A percentile compares a stretch with the other conserved stretches of the same genome.
Conservation (phyloP, 2,329 filamentous ascomycete species). For the Phialophora chinensis region DNA sequence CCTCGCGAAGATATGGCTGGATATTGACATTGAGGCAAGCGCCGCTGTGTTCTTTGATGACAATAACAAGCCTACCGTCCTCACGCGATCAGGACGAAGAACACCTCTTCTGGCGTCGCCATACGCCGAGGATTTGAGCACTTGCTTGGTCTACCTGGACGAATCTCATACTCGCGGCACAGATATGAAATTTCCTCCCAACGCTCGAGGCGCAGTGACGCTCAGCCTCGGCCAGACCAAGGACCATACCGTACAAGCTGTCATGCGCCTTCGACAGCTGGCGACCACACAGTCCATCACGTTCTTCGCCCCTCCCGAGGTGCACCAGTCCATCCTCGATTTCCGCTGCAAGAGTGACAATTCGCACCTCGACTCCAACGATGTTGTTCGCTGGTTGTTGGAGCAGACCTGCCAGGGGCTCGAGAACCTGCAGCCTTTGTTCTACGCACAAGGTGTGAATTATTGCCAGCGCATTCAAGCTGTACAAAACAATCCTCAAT, state of each 20-base stretch:
- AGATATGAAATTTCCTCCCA: constrained; percentile 65
- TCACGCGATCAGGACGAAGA: constrained; percentile 38
- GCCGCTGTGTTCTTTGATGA: constrained; percentile 63
- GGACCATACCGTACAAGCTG: constrained; percentile 72
- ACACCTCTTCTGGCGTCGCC: constrained; percentile 61
- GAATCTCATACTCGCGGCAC: constrained; percentile 73
- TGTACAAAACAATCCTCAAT: constrained; percentile 11
- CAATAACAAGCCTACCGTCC: constrained; percentile 41
- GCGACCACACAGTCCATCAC: constrained; percentile 69
- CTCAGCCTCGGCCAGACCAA: constrained; percentile 70
- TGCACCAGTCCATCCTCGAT: constrained; percentile 59
- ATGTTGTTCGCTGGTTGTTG: constrained; percentile 67
- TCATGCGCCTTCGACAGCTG: constrained; percentile 72
- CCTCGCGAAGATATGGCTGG: constrained; percentile 62
- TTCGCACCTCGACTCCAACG: constrained; percentile 48
- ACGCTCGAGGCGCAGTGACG: constrained; percentile 70
- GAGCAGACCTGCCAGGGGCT: constrained; percentile 61
- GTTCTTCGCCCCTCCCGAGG: constrained; percentile 66
- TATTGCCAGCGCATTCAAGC: constrained; percentile 50
- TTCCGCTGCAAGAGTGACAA: constrained; percentile 28
- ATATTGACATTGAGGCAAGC: constrained; percentile 43
- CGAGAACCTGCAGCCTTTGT: constrained; percentile 60
- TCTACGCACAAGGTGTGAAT: constrained; percentile 66
- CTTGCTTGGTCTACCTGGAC: constrained; percentile 71
- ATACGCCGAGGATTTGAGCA: constrained; percentile 61